phyloP scores from a whole-genome alignment of 345 rosid species.

The Eucalyptus grandis region DNA sequence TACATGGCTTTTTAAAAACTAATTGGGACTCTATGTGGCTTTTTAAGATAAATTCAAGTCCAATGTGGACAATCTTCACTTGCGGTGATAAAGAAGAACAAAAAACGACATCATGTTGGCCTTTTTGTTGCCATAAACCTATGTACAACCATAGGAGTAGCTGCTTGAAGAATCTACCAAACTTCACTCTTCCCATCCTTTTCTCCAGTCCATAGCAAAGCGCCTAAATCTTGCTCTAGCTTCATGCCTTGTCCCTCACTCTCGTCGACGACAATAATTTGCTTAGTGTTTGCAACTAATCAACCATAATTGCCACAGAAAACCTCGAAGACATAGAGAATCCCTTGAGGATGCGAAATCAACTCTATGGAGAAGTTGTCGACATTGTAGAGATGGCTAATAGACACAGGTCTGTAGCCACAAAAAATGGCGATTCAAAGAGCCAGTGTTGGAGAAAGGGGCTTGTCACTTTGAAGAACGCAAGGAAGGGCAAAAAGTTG shows the following conservation, averaged over 20 bases:
- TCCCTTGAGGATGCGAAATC: not conserved
- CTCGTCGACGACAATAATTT: not conserved
- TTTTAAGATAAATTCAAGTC: not conserved
- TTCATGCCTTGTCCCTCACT: not conserved
- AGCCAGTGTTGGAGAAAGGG: constrained; percentile 82
- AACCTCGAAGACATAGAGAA: not conserved
- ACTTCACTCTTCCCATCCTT: not conserved
- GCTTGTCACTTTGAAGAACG: not conserved
- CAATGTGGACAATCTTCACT: not conserved
- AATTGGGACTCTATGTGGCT: not conserved
- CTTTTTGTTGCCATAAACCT: not conserved
- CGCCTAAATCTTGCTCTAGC: not conserved
- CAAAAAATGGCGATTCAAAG: constrained; percentile 45
- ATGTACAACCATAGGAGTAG: not conserved
- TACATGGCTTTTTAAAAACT: not conserved
- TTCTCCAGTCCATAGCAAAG: not conserved
- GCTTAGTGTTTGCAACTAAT: not conserved
- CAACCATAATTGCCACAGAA: not conserved
- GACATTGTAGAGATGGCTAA: not conserved
- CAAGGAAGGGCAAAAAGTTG: not conserved
- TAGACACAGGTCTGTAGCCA: not conserved
- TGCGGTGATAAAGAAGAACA: not conserved
- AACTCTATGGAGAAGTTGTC: not conserved
- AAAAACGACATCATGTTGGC: not conserved
- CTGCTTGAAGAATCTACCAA: not conserved